Evolutionary conservation across 176 grass and related monocot species (phyloP).

Genomic region (Aegilops bicornis): DNA sequence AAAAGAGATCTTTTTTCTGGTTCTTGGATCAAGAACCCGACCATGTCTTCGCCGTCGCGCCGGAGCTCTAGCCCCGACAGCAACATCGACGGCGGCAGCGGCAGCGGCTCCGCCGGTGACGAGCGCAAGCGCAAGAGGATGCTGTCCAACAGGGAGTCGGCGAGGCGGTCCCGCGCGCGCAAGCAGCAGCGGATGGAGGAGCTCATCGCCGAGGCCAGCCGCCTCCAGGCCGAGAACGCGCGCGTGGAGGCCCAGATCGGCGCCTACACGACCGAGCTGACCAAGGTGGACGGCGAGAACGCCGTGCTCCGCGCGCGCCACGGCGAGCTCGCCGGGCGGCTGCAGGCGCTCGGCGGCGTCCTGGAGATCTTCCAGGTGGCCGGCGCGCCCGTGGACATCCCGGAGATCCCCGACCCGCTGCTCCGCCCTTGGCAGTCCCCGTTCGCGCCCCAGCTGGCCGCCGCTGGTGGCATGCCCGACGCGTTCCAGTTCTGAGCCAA

Average conservation of each 20-base stretch:
- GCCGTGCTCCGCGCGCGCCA: conserved; percentile 49
- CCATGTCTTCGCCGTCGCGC: conserved; percentile 43
- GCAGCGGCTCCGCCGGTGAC: conserved; percentile 16
- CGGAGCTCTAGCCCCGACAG: conserved; percentile 54
- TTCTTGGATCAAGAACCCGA: conserved; percentile 5
- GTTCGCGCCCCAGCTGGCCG: conserved; percentile 32
- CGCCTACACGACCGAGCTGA: conserved; percentile 25
- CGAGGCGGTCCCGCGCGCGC: conserved; percentile 51
- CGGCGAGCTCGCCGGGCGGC: conserved; percentile 44
- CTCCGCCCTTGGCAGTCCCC: conserved; percentile 69
- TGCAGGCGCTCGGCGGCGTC: conserved; percentile 45
- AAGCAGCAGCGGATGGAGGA: conserved; percentile 75
- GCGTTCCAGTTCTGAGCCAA: conserved; percentile 44
- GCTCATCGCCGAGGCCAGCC: conserved; percentile 44
- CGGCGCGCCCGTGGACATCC: conserved; percentile 62
- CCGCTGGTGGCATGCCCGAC: not conserved
- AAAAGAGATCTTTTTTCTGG: not conserved
- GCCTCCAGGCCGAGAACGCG: conserved; percentile 52
- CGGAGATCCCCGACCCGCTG: conserved; percentile 58
- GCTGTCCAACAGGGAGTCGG: conserved; percentile 81
- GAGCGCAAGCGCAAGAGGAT: conserved; percentile 80
- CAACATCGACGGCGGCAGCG: conserved; percentile 18
- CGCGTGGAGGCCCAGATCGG: conserved; percentile 33
- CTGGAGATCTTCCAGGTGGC: conserved; percentile 57
- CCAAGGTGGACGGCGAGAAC: conserved; percentile 62